These are phyloP conservation scores for Bathelium albidoporum DNA, from an alignment of 495 filamentous ascomycete genomes.

Conservation along the genomic window DNA sequence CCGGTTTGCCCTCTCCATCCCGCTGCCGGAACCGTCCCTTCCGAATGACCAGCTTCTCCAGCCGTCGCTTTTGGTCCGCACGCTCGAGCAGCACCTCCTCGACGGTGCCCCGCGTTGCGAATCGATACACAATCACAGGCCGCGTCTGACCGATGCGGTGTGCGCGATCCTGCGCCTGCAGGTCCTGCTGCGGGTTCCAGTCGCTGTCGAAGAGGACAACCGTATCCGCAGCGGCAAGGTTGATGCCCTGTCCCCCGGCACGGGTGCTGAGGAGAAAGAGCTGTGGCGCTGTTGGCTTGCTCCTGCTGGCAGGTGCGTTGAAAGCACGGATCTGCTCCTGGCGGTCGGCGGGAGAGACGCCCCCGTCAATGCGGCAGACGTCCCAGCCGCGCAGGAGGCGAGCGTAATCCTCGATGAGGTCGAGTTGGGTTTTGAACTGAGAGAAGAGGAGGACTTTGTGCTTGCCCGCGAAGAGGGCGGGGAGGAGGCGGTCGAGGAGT, in stretches of 20 bases:
- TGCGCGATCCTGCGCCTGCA: conserved; percentile 90
- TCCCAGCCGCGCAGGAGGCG: conserved; percentile 59
- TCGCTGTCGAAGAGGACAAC: conserved; percentile 72
- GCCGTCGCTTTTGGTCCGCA: conserved; percentile 84
- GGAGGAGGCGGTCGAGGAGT: conserved; percentile 76
- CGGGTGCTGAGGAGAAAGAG: conserved; percentile 84
- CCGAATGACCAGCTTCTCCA: conserved; percentile 92
- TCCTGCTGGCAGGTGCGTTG: conserved; percentile 42
- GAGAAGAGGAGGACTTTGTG: conserved; percentile 96
- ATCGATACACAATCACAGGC: conserved; percentile 88
- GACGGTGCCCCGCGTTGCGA: conserved; percentile 86
- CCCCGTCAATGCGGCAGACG: conserved; percentile 84
- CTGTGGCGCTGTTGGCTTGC: conserved; percentile 28
- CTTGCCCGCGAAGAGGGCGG: conserved; percentile 57
- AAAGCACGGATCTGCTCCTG: conserved; percentile 74
- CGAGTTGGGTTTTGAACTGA: conserved; percentile 89
- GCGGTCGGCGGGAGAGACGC: conserved; percentile 71
- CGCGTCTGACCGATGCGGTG: conserved; percentile 90
- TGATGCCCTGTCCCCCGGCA: conserved; percentile 92
- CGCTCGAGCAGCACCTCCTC: conserved; percentile 81
- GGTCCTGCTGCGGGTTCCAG: conserved; percentile 96
- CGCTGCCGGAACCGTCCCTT: conserved; percentile 68
- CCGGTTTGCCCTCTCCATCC: conserved; percentile 31
- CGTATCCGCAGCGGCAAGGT: conserved; percentile 61
- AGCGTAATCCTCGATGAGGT: conserved; percentile 83